Evolutionary conservation across 441 rosid genomes (phyloP).

Genomic region (Isatis lusitanica): DNA sequence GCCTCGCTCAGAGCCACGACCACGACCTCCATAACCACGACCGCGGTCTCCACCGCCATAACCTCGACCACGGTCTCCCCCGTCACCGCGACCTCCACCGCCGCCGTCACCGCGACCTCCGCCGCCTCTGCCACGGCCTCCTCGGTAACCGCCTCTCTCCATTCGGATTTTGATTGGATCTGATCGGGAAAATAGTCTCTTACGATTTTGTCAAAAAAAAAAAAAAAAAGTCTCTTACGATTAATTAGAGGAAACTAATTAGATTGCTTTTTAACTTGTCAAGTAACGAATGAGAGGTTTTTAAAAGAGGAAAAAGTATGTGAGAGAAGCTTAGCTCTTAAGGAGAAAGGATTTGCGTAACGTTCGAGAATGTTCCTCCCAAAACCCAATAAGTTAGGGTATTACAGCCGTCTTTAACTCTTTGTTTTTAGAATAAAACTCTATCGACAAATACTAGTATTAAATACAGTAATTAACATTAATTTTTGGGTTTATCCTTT

Average conservation of each 20-base stretch:
- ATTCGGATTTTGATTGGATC: slow-evolving; percentile 40
- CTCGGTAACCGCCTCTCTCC: slow-evolving; percentile 48
- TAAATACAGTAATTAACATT: no score
- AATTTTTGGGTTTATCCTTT: no score
- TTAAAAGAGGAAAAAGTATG: background rate
- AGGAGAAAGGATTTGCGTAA: background rate
- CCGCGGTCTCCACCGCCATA: slow-evolving; percentile 9
- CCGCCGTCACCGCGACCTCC: background rate
- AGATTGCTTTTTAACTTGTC: background rate
- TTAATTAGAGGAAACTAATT: background rate
- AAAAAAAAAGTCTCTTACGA: background rate
- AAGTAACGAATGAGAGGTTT: background rate
- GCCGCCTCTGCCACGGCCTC: slow-evolving; percentile 27
- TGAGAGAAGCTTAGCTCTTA: background rate
- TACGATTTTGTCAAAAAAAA: no score
- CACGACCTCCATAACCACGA: slow-evolving; percentile 13
- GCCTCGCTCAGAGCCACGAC: slow-evolving; percentile 1
- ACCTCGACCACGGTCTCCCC: background rate
- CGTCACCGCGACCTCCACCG: background rate
- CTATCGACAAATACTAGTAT: no score
- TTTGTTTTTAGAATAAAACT: no score
- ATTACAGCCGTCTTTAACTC: background rate
- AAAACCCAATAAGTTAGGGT: background rate
- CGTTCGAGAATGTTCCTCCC: background rate
- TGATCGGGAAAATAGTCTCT: background rate